phyloP scores from a whole-genome alignment of 768 basidiomycete species.

The Phlebiopsis flavidoalba region DNA sequence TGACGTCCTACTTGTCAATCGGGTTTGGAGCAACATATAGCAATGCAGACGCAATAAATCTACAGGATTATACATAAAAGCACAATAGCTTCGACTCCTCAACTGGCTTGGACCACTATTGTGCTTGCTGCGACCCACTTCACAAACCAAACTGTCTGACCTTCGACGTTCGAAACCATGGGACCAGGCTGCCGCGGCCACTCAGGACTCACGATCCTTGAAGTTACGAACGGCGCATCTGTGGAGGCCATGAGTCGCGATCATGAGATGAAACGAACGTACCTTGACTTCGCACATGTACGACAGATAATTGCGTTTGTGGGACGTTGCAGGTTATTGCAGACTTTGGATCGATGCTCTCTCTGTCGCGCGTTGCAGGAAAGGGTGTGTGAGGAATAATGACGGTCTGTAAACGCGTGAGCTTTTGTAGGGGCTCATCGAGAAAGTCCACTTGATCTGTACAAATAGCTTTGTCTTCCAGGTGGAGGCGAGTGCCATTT shows the following conservation, averaged over 20 bases:
- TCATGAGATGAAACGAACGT: constrained; percentile 8
- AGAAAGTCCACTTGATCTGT: constrained; percentile 25
- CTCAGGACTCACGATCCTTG: constrained; percentile 70
- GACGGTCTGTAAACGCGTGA: constrained; percentile 55
- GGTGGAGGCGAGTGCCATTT: constrained; percentile 83
- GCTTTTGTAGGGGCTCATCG: constrained; percentile 2
- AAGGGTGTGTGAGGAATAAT: constrained; percentile 79
- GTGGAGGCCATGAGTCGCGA: background rate
- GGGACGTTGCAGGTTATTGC: constrained; percentile 58
- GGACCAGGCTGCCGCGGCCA: constrained; percentile 85
- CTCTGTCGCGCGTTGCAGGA: constrained; percentile 65
- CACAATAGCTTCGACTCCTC: constrained; percentile 9
- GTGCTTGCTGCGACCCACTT: constrained; percentile 77
- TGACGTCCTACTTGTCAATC: background rate
- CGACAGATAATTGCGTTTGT: constrained; percentile 74
- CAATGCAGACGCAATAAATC: background rate
- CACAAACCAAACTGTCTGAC: constrained; percentile 61
- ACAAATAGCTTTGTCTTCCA: constrained; percentile 83
- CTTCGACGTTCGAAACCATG: constrained; percentile 85
- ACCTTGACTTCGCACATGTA: constrained; percentile 84
- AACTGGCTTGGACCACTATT: constrained; percentile 21
- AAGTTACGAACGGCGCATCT: constrained; percentile 97
- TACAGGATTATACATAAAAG: background rate
- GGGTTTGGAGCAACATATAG: background rate
- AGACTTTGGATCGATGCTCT: constrained; percentile 71